phyloP scores from a whole-genome alignment of 2,329 filamentous ascomycete species.

The Penicillium hesseltinei region DNA sequence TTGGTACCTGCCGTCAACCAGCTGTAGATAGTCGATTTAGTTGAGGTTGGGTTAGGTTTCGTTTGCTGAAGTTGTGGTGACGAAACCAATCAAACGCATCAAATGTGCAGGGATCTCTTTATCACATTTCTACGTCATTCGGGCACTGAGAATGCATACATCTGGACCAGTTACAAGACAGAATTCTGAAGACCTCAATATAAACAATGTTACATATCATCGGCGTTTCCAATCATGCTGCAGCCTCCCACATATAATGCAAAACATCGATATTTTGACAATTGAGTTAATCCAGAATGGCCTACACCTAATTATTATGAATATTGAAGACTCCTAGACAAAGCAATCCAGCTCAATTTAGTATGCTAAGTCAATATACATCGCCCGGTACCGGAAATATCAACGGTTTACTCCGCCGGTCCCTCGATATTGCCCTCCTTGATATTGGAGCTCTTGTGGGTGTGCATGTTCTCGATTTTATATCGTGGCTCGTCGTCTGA shows the following conservation, averaged over 20 bases:
- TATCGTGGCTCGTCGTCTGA: constrained; percentile 38
- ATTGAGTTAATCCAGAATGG: too few relatives aligned
- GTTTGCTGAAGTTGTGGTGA: background rate
- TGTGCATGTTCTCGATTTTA: constrained; percentile 30
- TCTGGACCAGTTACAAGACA: background rate
- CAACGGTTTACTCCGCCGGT: constrained; percentile 19
- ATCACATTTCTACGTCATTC: constrained; percentile 5
- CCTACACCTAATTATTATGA: background rate
- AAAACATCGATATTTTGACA: background rate
- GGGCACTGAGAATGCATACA: too few relatives aligned
- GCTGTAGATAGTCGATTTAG: background rate
- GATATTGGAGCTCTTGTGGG: constrained; percentile 21
- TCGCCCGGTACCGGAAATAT: background rate
- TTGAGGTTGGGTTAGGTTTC: background rate
- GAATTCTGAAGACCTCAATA: too few relatives aligned
- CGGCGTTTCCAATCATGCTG: background rate
- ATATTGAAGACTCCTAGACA: background rate
- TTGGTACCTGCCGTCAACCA: background rate
- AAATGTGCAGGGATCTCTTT: background rate
- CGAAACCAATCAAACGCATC: background rate
- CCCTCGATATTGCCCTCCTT: constrained; percentile 33
- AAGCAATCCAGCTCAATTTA: background rate
- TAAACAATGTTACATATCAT: background rate
- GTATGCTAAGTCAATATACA: background rate
- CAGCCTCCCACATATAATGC: background rate